Percentiles rank a stretch among this genome's conserved stretches.
Conservation (phyloP, 1,284 basidiomycete genomes). For the Sphagnurus paluster region DNA sequence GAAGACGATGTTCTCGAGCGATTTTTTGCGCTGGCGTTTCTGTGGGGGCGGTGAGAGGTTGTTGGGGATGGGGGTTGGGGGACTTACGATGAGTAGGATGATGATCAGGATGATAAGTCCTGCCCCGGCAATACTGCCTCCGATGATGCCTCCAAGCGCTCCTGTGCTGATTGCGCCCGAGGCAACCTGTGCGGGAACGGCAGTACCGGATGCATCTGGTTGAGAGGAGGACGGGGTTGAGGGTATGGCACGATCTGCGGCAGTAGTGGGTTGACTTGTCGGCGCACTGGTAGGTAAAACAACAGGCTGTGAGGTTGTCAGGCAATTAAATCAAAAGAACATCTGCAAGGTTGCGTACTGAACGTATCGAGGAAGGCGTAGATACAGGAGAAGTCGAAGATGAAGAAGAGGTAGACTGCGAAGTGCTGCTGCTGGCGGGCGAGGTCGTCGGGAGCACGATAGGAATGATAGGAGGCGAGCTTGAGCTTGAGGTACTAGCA, state of each 20-base stretch:
- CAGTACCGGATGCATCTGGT: slow-evolving; percentile 6
- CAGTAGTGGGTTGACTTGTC: too few relatives aligned
- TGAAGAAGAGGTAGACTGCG: too few relatives aligned
- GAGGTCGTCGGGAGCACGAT: too few relatives aligned
- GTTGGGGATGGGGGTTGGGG: neutral
- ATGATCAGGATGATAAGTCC: slow-evolving; percentile 11
- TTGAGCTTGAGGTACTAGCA: too few relatives aligned
- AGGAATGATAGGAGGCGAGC: too few relatives aligned
- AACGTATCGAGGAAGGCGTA: too few relatives aligned
- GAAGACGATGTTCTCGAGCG: slow-evolving; percentile 17
- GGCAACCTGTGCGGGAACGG: slow-evolving; percentile 8
- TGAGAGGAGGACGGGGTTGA: neutral
- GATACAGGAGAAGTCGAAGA: too few relatives aligned
- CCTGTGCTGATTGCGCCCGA: slow-evolving; percentile 17
- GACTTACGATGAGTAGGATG: slow-evolving; percentile 20
- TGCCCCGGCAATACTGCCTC: slow-evolving; percentile 15
- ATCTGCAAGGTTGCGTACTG: too few relatives aligned
- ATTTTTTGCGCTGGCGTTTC: slow-evolving; percentile 20
- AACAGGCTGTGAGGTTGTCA: too few relatives aligned
- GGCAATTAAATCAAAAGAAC: too few relatives aligned
- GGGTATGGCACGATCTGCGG: neutral
- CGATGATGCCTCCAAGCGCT: slow-evolving; percentile 19
- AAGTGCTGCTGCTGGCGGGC: too few relatives aligned
- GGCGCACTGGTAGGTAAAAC: too few relatives aligned
- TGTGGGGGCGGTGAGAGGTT: neutral